Evolutionary conservation across 2,329 filamentous ascomycete genomes (phyloP), one percentile per base, ranked within the genome.

Genomic region (Paraconiothyrium sp.): DNA sequence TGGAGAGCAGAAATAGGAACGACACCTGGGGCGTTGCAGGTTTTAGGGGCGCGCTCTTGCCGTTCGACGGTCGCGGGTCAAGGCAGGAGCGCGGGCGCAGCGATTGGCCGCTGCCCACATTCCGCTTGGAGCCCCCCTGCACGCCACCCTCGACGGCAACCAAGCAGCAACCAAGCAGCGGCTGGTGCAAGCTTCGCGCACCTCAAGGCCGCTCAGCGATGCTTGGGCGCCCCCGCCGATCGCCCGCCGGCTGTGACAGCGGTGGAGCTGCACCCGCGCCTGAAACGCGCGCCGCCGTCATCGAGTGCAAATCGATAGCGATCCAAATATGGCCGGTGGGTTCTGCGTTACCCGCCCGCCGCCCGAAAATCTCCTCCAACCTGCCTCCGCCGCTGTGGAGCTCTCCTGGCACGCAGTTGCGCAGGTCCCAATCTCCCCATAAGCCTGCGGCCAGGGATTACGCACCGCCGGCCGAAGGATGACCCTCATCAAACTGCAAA

Each of bases 241-340:
- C 50, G 35, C 27, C 35, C 60, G 58, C 54, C 64, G 63, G 62
- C 49, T 55, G 58, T 13, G 13, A 30, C 37, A 30, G 16, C 39
- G 34, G 44, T 43, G 50, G 51, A 44, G 13, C 39, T n/a, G 6
- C 52, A 24, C 32, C 27, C 37, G 49, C 22, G 24, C 43, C 37
- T 57, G 30, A 70, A 70, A 70, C 67, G 56, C 64, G 59, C 63
- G 59, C 64, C 37, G 62, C 64, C 32, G 48, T 60, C 58, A 50
- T 51, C 14, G 20, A n/a, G 44, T 44, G 46, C 58, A 35, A 43
- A 56, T 60, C 47, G 22, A 32, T 20, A 55, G 54, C 54, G 59
- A 61, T 61, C 59, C 54, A 55, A 61, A 61, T 61, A 50, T 48
- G 35, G 54, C 49, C 24, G 14, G 20, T 39, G 34, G 50, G 20